Evolutionary conservation across 257 asterid genomes (phyloP).

Genomic region (Salvia splendens): DNA sequence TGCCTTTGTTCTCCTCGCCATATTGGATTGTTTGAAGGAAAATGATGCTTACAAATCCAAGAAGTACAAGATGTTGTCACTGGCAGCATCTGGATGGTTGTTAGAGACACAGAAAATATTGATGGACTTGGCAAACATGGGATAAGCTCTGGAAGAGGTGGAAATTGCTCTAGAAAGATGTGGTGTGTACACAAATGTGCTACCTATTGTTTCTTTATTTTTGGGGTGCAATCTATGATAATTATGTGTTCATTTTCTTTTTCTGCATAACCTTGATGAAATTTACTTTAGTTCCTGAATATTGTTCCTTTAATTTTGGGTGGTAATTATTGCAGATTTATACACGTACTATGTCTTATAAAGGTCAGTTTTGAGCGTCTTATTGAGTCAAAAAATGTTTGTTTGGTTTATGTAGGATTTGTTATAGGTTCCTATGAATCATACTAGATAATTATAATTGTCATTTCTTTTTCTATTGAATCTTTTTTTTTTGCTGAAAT

Average conservation of each 20-base stretch:
- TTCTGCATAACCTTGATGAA: slow-evolving; percentile 6
- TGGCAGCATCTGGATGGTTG: slow-evolving; percentile 41
- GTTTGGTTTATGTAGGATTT: background rate
- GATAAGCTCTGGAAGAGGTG: slow-evolving; percentile 59
- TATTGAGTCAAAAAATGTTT: background rate
- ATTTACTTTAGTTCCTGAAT: slow-evolving; percentile 3
- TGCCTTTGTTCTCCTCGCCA: slow-evolving; percentile 11
- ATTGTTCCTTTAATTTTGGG: slow-evolving; percentile 4
- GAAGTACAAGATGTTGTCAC: slow-evolving; percentile 41
- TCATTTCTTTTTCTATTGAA: too few relatives aligned
- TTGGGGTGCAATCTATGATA: too few relatives aligned
- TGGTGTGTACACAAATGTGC: slow-evolving; percentile 36
- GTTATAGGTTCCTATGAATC: too few relatives aligned
- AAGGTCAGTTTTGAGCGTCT: background rate
- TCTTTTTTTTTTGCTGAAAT: too few relatives aligned
- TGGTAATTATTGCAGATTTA: background rate
- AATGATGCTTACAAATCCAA: slow-evolving; percentile 34
- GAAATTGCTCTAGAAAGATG: slow-evolving; percentile 58
- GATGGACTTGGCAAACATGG: slow-evolving; percentile 53
- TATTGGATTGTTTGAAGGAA: slow-evolving; percentile 36
- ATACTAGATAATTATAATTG: too few relatives aligned
- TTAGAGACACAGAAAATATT: slow-evolving; percentile 45
- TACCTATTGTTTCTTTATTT: background rate
- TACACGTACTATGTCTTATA: background rate
- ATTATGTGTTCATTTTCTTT: slow-evolving; percentile 12